Evolutionary conservation across 75 land plant genomes (phyloP).

Genomic region (Sequoiadendron giganteum): DNA sequence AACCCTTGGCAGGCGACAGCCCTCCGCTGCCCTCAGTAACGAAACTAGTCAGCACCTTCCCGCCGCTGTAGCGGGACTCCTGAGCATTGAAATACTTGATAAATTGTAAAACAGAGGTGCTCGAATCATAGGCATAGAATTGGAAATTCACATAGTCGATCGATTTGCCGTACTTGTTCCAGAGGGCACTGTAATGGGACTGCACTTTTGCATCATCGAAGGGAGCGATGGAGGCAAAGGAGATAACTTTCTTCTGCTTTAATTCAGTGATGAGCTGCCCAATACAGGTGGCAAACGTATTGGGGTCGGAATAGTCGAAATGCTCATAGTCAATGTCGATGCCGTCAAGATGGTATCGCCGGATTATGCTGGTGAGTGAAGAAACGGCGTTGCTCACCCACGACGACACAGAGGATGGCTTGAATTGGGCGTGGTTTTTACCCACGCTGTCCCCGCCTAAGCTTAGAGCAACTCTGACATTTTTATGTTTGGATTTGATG

Average conservation of each 20-base stretch:
- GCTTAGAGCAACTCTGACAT: conserved; percentile 39
- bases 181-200: conserved; percentile 19
- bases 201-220: conserved; percentile 23
- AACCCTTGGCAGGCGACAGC: conserved; percentile 21
- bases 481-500: conserved; percentile 23
- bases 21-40: too few species aligned
- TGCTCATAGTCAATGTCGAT: conserved; percentile 59
- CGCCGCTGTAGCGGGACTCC: conserved; percentile 12
- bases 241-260: conserved; percentile 22
- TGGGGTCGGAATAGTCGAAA: conserved; percentile 22
- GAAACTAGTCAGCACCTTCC: too few species aligned
- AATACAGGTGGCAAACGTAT: conserved; percentile 36
- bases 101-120: conserved; percentile 11
- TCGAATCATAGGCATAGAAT: conserved; percentile 20
- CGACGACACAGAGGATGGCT: conserved; percentile 21
- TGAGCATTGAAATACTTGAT: conserved; percentile 9
- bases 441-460: conserved; percentile 33
- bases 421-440: conserved; percentile 13
- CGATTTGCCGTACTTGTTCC: background rate
- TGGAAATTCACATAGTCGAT: conserved; percentile 35
- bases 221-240: conserved; percentile 45
- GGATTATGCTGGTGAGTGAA: conserved; percentile 34
- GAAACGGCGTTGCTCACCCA: conserved; percentile 39
- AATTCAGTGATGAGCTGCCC: conserved; percentile 30
- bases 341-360: conserved; percentile 31